Evolutionary conservation across 768 basidiomycete species (phyloP).

Genomic region (Cyclocybe aegerita): DNA sequence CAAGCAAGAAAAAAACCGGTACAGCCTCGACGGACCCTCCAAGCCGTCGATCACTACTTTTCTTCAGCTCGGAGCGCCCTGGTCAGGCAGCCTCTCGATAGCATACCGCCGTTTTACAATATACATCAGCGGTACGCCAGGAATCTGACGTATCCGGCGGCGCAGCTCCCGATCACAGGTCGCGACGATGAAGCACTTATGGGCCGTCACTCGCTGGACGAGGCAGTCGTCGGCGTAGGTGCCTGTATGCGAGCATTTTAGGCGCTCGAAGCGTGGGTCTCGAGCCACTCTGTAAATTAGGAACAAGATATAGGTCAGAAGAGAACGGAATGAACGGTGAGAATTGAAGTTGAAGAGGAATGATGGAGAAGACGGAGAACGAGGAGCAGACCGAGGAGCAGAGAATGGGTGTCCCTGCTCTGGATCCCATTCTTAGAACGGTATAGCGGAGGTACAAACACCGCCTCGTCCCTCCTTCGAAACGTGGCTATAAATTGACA

Average conservation of each 20-base stretch:
- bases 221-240: constrained; percentile 99
- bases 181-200: constrained; percentile 96
- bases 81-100: constrained; percentile 93
- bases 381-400: not conserved
- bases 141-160: constrained; percentile 86
- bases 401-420: not conserved
- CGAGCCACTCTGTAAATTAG: constrained; percentile 77
- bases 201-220: constrained; percentile 91
- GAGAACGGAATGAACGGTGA: too few relatives aligned
- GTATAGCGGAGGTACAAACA: too few relatives aligned
- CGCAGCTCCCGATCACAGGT: constrained; percentile 97
- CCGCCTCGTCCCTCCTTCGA: too few relatives aligned
- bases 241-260: constrained; percentile 88
- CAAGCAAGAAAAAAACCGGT: constrained; percentile 3
- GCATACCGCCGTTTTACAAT: constrained; percentile 91
- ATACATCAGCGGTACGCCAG: constrained; percentile 96
- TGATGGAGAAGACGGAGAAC: not conserved
- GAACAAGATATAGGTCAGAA: not conserved
- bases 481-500: not conserved
- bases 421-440: not conserved
- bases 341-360: too few relatives aligned
- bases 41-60: not conserved
- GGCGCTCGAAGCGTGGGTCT: constrained; percentile 94
- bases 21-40: not conserved
- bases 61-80: constrained; percentile 70